Percentiles rank a stretch among this genome's conserved stretches.
phyloP scores from a whole-genome alignment of 768 basidiomycete species.

The Rhizopogon vesiculosus region DNA sequence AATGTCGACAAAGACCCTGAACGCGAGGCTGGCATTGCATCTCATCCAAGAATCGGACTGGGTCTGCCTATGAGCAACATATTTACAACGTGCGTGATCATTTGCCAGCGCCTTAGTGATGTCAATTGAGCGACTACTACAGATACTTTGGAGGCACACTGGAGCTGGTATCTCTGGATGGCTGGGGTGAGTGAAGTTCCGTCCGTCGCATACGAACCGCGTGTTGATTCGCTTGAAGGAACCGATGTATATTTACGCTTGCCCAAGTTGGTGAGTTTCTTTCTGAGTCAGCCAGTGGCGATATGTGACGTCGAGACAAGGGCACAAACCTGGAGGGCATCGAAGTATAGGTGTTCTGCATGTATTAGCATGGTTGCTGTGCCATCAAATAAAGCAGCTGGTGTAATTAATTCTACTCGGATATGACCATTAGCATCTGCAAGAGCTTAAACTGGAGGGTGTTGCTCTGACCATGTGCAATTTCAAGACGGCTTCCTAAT shows the following conservation, averaged over 20 bases:
- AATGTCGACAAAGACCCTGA: constrained; percentile 32
- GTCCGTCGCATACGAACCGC: not conserved
- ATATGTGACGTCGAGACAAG: constrained; percentile 30
- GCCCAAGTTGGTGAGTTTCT: constrained; percentile 66
- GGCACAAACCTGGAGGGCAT: constrained; percentile 85
- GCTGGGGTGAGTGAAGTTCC: constrained; percentile 60
- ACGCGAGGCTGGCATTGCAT: constrained; percentile 39
- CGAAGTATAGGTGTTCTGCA: constrained; percentile 46
- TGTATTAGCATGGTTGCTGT: not conserved
- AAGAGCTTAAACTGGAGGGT: not conserved
- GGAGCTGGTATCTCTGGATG: constrained; percentile 74
- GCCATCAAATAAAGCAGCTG: not conserved
- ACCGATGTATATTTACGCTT: constrained; percentile 80
- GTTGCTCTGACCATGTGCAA: not conserved
- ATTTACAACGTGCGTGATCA: constrained; percentile 62
- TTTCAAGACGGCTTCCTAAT: too few species aligned
- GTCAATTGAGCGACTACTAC: not conserved
- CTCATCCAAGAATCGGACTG: constrained; percentile 69
- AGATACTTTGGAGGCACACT: constrained; percentile 84
- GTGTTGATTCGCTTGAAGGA: constrained; percentile 35
- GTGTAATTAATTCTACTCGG: not conserved
- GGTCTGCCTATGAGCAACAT: constrained; percentile 89
- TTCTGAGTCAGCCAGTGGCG: not conserved
- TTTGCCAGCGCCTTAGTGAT: not conserved
- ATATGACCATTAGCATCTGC: not conserved